Percentiles rank a stretch among this genome's conserved stretches.
These are phyloP conservation scores for Epichloe sylvatica DNA, from an alignment of 2,329 filamentous ascomycete species.

Conservation along the genomic window DNA sequence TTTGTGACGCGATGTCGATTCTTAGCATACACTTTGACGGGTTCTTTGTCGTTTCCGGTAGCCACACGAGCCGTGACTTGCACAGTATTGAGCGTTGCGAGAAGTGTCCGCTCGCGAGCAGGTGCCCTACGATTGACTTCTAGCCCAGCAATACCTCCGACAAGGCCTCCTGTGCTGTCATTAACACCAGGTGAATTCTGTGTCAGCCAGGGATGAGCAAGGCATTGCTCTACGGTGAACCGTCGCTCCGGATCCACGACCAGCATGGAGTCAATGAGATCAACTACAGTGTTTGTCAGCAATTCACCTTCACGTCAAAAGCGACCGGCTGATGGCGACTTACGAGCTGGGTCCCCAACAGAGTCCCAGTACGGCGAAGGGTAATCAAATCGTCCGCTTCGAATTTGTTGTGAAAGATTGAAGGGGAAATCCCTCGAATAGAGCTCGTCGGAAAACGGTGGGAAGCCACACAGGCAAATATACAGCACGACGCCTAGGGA, in stretches of 20 bases:
- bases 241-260: slow-evolving; percentile 73
- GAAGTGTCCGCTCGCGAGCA: slow-evolving; percentile 67
- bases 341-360: slow-evolving; percentile 52
- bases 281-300: slow-evolving; percentile 29
- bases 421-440: slow-evolving; percentile 71
- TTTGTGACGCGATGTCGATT: slow-evolving; percentile 36
- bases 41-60: slow-evolving; percentile 38
- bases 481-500: slow-evolving; percentile 95
- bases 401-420: slow-evolving; percentile 78
- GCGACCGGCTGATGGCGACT: slow-evolving; percentile 15
- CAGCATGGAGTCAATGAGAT: slow-evolving; percentile 91
- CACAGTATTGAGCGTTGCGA: slow-evolving; percentile 70
- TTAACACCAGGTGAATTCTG: slow-evolving; percentile 45
- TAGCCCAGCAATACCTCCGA: slow-evolving; percentile 68
- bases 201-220: slow-evolving; percentile 82
- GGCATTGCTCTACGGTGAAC: slow-evolving; percentile 79
- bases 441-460: slow-evolving; percentile 91
- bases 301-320: background rate
- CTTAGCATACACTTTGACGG: slow-evolving; percentile 63
- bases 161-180: slow-evolving; percentile 85
- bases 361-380: slow-evolving; percentile 79
- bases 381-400: slow-evolving; percentile 78
- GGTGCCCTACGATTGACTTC: slow-evolving; percentile 75
- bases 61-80: slow-evolving; percentile 39
- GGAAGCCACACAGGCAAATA: slow-evolving; percentile 92